Evolutionary conservation across 2,329 filamentous ascomycete species (phyloP).

Genomic region (Penicillium decumbens): DNA sequence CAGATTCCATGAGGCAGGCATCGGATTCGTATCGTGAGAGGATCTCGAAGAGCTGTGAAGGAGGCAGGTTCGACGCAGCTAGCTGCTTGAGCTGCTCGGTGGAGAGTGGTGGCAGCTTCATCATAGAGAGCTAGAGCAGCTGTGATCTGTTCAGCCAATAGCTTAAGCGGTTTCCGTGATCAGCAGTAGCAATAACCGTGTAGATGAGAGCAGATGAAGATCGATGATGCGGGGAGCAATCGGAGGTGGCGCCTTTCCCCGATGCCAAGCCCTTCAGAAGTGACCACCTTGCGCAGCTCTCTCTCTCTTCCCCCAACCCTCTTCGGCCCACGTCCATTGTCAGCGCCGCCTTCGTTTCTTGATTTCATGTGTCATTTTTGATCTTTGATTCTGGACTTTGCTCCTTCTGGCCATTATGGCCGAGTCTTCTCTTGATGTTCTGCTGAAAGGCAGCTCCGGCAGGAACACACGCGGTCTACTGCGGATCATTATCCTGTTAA

Average conservation of each 20-base stretch:
- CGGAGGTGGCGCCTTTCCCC: constrained; percentile 28
- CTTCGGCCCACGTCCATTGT: constrained; percentile 21
- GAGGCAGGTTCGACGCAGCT: constrained; percentile 26
- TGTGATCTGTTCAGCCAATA: background rate
- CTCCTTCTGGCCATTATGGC: constrained; percentile 44
- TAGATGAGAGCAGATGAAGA: constrained; percentile 2
- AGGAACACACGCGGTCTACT: constrained; percentile 79
- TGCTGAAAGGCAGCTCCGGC: constrained; percentile 73
- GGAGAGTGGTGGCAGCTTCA: constrained; percentile 31
- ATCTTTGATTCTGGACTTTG: constrained; percentile 27
- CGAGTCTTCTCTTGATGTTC: constrained; percentile 48
- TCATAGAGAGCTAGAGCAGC: constrained; percentile 4
- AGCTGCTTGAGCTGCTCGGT: constrained; percentile 29
- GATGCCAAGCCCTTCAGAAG: constrained; percentile 39
- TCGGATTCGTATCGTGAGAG: constrained; percentile 36
- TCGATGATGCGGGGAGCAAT: constrained; percentile 30
- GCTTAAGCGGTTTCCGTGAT: background rate
- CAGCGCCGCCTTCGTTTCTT: constrained; percentile 21
- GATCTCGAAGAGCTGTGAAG: constrained; percentile 34
- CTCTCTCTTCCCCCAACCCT: constrained; percentile 18
- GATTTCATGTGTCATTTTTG: constrained; percentile 26
- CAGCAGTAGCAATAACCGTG: background rate
- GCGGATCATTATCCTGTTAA: constrained; percentile 79
- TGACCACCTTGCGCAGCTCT: constrained; percentile 43
- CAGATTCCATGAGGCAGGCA: constrained; percentile 29